Conservation (phyloP, 75 land plant species). For the Pinus tabuliformis region DNA sequence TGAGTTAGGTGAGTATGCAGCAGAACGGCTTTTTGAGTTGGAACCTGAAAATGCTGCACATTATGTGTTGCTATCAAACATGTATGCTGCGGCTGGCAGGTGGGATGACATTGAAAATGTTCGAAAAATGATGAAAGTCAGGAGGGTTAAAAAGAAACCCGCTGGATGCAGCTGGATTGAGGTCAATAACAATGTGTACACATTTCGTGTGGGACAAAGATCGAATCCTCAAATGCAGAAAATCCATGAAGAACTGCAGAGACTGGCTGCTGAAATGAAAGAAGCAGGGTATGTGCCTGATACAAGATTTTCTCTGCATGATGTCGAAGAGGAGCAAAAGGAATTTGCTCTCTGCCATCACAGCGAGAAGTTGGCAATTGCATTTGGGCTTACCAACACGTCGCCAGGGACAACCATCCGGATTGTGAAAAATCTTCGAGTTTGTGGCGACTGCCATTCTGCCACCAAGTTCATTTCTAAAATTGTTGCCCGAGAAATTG, state of each 20-base stretch:
- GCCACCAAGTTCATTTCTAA: slow-evolving; percentile 1
- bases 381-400: slow-evolving; percentile 8
- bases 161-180: slow-evolving; percentile 50
- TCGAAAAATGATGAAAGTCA: slow-evolving; percentile 25
- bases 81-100: slow-evolving; percentile 24
- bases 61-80: slow-evolving; percentile 37
- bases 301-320: neutral
- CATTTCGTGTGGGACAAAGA: slow-evolving; percentile 36
- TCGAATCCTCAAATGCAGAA: slow-evolving; percentile 22
- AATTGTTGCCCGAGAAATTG: slow-evolving; percentile 1
- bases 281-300: slow-evolving; percentile 6
- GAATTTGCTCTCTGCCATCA: slow-evolving; percentile 1
- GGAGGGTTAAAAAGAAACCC: slow-evolving; percentile 38
- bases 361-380: slow-evolving; percentile 13
- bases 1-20: slow-evolving; percentile 25
- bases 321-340: neutral
- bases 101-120: slow-evolving; percentile 23
- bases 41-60: slow-evolving; percentile 39
- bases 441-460: slow-evolving; percentile 14
- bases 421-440: slow-evolving; percentile 10
- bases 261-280: neutral
- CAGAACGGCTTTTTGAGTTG: slow-evolving; percentile 21
- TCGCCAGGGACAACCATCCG: neutral
- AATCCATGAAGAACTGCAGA: slow-evolving; percentile 3
- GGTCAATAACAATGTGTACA: slow-evolving; percentile 19